A percentile compares a stretch with the other conserved stretches of the same genome.
Evolutionary conservation across 768 basidiomycete species (phyloP).

Genomic region (Strobilomyces confusus): DNA sequence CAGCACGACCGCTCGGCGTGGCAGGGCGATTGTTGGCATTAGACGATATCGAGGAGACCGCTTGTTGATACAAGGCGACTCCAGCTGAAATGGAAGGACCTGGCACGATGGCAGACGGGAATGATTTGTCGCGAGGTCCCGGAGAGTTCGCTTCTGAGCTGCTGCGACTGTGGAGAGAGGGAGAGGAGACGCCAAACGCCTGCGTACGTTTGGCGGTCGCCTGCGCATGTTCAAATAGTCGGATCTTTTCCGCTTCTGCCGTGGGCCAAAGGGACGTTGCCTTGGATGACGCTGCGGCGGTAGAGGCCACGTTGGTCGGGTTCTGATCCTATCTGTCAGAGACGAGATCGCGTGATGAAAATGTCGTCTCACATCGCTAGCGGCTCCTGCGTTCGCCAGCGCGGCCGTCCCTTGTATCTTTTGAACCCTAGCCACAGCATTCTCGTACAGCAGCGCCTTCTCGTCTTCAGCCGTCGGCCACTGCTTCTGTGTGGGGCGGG

Average conservation of each 20-base stretch:
- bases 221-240: constrained; percentile 66
- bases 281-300: constrained; percentile 12
- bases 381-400: constrained; percentile 24
- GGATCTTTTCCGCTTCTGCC: constrained; percentile 73
- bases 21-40: constrained; percentile 11
- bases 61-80: constrained; percentile 41
- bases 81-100: constrained; percentile 37
- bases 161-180: constrained; percentile 23
- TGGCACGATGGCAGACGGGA: constrained; percentile 7
- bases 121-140: constrained; percentile 9
- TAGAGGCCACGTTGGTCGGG: neutral
- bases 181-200: constrained; percentile 32
- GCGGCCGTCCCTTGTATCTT: constrained; percentile 34
- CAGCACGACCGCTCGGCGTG: constrained; percentile 24
- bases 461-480: constrained; percentile 43
- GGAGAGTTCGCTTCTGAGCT: constrained; percentile 29
- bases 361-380: constrained; percentile 22
- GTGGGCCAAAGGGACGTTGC: constrained; percentile 45
- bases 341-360: neutral
- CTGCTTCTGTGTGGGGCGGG: constrained; percentile 20
- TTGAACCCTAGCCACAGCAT: constrained; percentile 37
- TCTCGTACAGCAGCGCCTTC: constrained; percentile 38
- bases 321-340: constrained; percentile 11
- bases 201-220: constrained; percentile 61
- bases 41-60: constrained; percentile 39